phyloP scores from a whole-genome alignment of 2,329 filamentous ascomycete species.

The Colletotrichum abscissum region DNA sequence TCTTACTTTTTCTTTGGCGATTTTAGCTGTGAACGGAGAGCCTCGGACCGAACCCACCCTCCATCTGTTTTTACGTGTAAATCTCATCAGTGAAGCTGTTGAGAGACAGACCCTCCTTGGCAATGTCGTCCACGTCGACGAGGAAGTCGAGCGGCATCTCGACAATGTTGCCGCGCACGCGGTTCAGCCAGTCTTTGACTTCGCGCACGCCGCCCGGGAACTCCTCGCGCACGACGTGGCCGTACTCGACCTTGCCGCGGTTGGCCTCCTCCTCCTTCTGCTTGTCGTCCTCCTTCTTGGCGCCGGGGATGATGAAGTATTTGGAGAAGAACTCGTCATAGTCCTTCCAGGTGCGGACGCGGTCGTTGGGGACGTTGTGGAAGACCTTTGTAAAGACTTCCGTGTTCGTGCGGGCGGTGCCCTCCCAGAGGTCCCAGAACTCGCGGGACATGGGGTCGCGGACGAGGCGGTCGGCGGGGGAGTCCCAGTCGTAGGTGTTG shows the following conservation, averaged over 20 bases:
- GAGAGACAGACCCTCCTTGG: constrained; percentile 80
- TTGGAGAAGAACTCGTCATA: constrained; percentile 78
- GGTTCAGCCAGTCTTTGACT: constrained; percentile 75
- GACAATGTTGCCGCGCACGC: constrained; percentile 77
- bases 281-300: constrained; percentile 49
- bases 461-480: constrained; percentile 75
- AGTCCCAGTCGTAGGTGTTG: constrained; percentile 81
- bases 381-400: constrained; percentile 85
- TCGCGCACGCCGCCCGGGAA: constrained; percentile 79
- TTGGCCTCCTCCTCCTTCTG: constrained; percentile 48
- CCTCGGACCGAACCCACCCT: no score
- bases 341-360: constrained; percentile 76
- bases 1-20: not conserved
- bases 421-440: constrained; percentile 79
- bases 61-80: constrained; percentile 66
- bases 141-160: constrained; percentile 94
- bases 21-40: no score
- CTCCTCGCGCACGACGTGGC: constrained; percentile 86
- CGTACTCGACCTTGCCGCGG: constrained; percentile 79
- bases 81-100: constrained; percentile 79
- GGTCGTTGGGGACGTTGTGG: constrained; percentile 79
- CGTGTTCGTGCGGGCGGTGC: constrained; percentile 81
- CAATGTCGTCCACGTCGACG: constrained; percentile 84
- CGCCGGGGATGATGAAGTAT: constrained; percentile 71
- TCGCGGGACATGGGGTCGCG: constrained; percentile 76